These are phyloP conservation scores for Beauveria medogensis DNA, from an alignment of 2,329 filamentous ascomycete genomes.

Conservation along the genomic window DNA sequence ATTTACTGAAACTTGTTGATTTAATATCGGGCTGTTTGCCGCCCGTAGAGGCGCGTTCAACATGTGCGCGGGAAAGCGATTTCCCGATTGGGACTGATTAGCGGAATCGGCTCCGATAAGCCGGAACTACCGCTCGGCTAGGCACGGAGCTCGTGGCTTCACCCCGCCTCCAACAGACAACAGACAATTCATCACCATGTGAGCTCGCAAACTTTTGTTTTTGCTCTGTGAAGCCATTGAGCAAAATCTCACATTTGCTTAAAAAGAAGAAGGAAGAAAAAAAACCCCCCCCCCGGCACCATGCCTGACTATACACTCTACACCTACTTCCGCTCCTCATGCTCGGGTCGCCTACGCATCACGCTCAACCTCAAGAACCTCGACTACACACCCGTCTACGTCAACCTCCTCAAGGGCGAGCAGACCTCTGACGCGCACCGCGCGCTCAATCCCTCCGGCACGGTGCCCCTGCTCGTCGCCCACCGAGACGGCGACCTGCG, in stretches of 20 bases:
- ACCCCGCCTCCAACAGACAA: background rate
- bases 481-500: constrained; percentile 25
- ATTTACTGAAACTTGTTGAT: background rate
- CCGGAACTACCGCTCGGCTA: background rate
- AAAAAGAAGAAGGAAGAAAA: background rate
- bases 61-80: background rate
- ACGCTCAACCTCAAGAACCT: constrained; percentile 48
- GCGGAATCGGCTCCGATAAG: constrained; percentile 3
- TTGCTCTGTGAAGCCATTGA: background rate
- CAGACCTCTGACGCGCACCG: constrained; percentile 38
- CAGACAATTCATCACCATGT: background rate
- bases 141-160: background rate
- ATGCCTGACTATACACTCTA: constrained; percentile 38
- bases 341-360: constrained; percentile 53
- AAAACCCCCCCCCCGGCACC: background rate
- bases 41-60: too few species aligned
- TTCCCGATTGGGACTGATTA: background rate
- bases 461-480: constrained; percentile 46
- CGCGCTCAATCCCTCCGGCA: constrained; percentile 42
- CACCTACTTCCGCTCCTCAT: constrained; percentile 56
- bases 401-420: constrained; percentile 48
- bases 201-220: background rate
- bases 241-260: background rate
- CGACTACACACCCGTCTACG: constrained; percentile 34
- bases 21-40: background rate